These are phyloP conservation scores for Stachybotrys chlorohalonatus DNA, from an alignment of 2,329 filamentous ascomycete genomes.

Conservation along the genomic window DNA sequence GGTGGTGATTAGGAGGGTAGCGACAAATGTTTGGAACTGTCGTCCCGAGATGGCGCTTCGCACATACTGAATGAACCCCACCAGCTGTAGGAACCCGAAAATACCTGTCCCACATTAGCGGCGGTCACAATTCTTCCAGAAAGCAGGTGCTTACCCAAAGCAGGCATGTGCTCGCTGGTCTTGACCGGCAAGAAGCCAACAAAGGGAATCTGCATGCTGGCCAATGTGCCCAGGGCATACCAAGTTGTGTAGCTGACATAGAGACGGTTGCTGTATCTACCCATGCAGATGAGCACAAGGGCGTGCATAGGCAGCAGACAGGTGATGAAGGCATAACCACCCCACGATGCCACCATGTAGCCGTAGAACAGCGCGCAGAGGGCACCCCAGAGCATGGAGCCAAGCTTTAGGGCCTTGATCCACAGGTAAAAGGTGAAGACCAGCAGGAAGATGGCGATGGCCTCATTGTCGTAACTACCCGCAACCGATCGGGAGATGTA, in stretches of 20 bases:
- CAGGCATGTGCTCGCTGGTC: constrained; percentile 98
- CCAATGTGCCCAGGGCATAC: constrained; percentile 92
- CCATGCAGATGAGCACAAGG: constrained; percentile 93
- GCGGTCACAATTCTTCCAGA: background rate
- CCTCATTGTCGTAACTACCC: constrained; percentile 98
- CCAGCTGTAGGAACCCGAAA: constrained; percentile 89
- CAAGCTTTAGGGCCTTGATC: constrained; percentile 97
- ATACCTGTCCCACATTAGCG: constrained; percentile 49
- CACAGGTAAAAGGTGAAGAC: constrained; percentile 98
- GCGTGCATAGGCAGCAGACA: constrained; percentile 91
- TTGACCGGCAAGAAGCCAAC: constrained; percentile 94
- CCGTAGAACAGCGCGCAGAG: constrained; percentile 94
- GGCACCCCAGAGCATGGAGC: constrained; percentile 93
- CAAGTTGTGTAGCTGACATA: constrained; percentile 98
- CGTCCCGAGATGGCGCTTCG: constrained; percentile 80
- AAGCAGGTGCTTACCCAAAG: constrained; percentile 51
- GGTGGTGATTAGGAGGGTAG: constrained; percentile 62
- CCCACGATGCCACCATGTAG: constrained; percentile 99
- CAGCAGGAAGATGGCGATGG: constrained; percentile 96
- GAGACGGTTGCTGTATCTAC: constrained; percentile 83
- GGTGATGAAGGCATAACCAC: constrained; percentile 99
- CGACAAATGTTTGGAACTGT: constrained; percentile 88
- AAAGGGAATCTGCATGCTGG: constrained; percentile 98
- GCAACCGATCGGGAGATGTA: constrained; percentile 98
- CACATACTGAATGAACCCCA: constrained; percentile 86